Conservation (phyloP, 2,329 filamentous ascomycete genomes). For the Colletotrichum spinosum region DNA sequence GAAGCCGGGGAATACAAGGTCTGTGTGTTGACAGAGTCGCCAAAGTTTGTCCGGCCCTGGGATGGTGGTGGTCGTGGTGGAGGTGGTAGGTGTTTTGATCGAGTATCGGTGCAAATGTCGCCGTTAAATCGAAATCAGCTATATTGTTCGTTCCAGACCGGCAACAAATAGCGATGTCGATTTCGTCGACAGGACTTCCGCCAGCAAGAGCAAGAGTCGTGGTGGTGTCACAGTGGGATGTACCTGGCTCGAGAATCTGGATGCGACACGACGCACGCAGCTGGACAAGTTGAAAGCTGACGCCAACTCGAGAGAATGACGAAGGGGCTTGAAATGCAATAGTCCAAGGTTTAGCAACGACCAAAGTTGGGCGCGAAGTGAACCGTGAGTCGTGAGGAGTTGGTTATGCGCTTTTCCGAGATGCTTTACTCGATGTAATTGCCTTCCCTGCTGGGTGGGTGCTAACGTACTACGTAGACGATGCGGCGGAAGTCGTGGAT, state of each 20-base stretch:
- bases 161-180: neutral
- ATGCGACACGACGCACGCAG: conserved; percentile 18
- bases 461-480: neutral
- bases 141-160: neutral
- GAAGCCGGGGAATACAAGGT: conserved; percentile 25
- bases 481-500: neutral
- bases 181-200: neutral
- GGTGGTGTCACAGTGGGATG: conserved; percentile 4
- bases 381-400: conserved; percentile 18
- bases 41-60: conserved; percentile 21
- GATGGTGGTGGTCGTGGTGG: too few species aligned
- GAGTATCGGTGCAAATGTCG: neutral
- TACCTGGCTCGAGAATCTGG: conserved; percentile 14
- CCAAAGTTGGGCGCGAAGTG: conserved; percentile 8
- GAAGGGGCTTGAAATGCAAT: conserved; percentile 2
- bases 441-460: neutral
- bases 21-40: conserved; percentile 8
- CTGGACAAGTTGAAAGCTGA: neutral
- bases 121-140: conserved; percentile 2
- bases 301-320: conserved; percentile 14
- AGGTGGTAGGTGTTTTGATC: too few species aligned
- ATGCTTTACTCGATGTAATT: conserved; percentile 17
- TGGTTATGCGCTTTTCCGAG: conserved; percentile 31
- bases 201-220: too few species aligned
- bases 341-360: conserved; percentile 10